Evolutionary conservation across 2,329 filamentous ascomycete genomes (phyloP), one percentile per base, ranked within the genome.

Genomic region (Colletotrichum melonis): DNA sequence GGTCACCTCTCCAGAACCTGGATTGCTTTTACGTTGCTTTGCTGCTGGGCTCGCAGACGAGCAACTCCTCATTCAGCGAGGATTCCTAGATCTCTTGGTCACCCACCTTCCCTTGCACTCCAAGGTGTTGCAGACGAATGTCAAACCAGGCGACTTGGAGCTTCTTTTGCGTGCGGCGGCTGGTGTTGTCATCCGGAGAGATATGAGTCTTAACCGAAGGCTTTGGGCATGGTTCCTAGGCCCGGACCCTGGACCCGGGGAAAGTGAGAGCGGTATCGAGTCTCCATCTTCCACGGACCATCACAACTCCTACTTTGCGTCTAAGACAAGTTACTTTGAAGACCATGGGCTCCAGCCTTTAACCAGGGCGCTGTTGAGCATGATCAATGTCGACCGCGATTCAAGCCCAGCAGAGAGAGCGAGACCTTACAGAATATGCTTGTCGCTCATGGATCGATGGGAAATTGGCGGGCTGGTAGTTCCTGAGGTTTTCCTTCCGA

Each of bases 371-470:
- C 86, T 98, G 12, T 85, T 97, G 19, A 89, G 90, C 59, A 93
- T 97, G 91, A 92, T 98, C 74, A 88, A 89, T 59, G 84, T 87
- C 22, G 83, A 86, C 55, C 85, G 86, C 7, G 80, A 82, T 56
- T 81, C 78, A 5, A 86, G 86, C 67, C 89, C 93, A 1, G 82
- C 88, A 0, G 94, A 97, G 78, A 89, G 92, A 80, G 94, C 95
- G 24, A 92, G 92, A 52, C 96, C 97, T 0, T 98, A 97, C 80
- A 92, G 95, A 69, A 94, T 98, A 75, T 97, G 95, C 78, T 88
- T 98, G 2, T 98, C 97, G 19, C 86, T 99, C 65, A 98, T 99
- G 97, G 97, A 99, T 83, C 92, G 95, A 72, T 98, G 95, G 95
- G 97, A 99, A 81, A 96, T 99, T 76, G 97, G 97, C 35, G 95